These are phyloP conservation scores for Athelia psychrophila DNA, from an alignment of 1,284 basidiomycete species.

Conservation along the genomic window DNA sequence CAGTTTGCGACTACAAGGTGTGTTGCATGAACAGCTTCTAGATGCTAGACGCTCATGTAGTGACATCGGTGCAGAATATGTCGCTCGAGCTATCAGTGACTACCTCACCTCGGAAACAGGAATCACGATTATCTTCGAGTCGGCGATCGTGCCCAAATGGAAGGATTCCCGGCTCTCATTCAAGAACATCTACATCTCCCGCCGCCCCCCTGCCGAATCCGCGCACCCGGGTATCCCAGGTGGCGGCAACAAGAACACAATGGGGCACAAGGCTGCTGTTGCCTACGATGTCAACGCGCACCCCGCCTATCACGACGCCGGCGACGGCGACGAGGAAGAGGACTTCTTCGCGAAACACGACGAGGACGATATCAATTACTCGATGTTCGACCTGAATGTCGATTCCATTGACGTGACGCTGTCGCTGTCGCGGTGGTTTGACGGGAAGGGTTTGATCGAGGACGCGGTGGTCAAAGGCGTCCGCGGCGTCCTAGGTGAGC, in stretches of 20 bases:
- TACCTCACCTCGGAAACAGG: constrained; percentile 94
- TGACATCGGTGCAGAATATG: constrained; percentile 55
- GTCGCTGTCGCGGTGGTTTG: constrained; percentile 91
- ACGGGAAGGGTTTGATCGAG: constrained; percentile 92
- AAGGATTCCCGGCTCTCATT: constrained; percentile 94
- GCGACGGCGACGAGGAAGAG: constrained; percentile 46
- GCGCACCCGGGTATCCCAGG: constrained; percentile 6
- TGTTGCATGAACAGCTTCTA: too few species aligned
- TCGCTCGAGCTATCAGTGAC: constrained; percentile 88
- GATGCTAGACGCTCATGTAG: neutral
- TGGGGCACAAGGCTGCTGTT: constrained; percentile 48
- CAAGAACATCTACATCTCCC: constrained; percentile 94
- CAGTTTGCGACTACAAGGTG: constrained; percentile 87
- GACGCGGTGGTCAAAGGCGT: constrained; percentile 93
- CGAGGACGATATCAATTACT: constrained; percentile 66
- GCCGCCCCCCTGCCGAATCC: constrained; percentile 52
- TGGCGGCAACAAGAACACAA: constrained; percentile 11
- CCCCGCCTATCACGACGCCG: constrained; percentile 60
- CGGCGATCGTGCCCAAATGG: constrained; percentile 98
- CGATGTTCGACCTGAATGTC: constrained; percentile 89
- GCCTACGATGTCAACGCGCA: constrained; percentile 77
- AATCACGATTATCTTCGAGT: constrained; percentile 94
- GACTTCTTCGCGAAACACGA: constrained; percentile 14
- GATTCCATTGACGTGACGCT: constrained; percentile 96
- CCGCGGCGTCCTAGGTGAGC: constrained; percentile 84